Conservation (phyloP, 1,284 basidiomycete genomes). For the Irpex lacteus region DNA sequence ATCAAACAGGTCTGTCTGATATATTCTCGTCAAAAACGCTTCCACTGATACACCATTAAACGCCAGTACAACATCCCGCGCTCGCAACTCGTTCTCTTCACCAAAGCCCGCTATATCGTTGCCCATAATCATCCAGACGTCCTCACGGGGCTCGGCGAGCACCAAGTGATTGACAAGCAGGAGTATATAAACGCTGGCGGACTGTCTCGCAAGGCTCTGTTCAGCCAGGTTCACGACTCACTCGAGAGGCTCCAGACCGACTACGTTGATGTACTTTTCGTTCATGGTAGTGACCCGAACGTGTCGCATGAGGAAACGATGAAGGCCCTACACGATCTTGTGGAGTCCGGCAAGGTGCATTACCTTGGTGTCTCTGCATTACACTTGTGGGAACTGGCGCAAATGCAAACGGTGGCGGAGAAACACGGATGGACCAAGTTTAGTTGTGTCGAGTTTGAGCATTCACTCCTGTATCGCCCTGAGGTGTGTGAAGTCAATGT, state of each 20-base stretch:
- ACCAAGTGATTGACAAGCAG: constrained; percentile 7
- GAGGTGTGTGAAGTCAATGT: too few relatives aligned
- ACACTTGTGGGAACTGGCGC: constrained; percentile 33
- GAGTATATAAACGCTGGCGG: constrained; percentile 30
- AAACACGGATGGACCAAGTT: constrained; percentile 37
- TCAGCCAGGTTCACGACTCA: constrained; percentile 49
- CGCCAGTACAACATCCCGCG: constrained; percentile 55
- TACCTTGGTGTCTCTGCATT: constrained; percentile 35
- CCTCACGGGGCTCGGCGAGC: constrained; percentile 4
- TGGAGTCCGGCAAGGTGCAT: constrained; percentile 29
- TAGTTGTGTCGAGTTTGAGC: constrained; percentile 39
- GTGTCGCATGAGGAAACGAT: constrained; percentile 21
- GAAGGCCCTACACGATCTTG: constrained; percentile 34
- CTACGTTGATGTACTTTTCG: too few relatives aligned
- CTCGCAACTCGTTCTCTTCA: constrained; percentile 44
- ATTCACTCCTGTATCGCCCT: constrained; percentile 35
- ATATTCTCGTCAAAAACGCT: too few relatives aligned
- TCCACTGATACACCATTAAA: constrained; percentile 18
- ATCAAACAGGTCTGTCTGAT: too few relatives aligned
- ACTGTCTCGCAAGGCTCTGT: constrained; percentile 38
- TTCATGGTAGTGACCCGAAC: too few relatives aligned
- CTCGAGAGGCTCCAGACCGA: too few relatives aligned
- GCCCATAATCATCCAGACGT: constrained; percentile 16
- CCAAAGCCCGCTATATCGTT: constrained; percentile 34
- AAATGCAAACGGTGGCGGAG: constrained; percentile 37